Conservation (phyloP, 2,329 filamentous ascomycete genomes). For the Dendrostoma leiphaemia region DNA sequence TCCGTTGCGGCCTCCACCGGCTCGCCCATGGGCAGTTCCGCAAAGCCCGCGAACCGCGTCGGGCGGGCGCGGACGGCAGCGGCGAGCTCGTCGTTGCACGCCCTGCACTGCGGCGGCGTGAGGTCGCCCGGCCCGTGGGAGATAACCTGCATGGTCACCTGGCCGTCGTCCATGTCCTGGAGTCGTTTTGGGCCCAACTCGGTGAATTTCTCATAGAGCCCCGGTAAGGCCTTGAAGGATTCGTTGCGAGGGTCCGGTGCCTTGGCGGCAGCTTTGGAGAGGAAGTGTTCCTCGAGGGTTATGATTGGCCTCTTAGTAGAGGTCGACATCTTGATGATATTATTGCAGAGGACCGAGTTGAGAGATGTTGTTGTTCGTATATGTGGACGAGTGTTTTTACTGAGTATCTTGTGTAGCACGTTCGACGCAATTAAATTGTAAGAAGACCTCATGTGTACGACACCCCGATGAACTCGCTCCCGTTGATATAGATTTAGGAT, state of each 20-base stretch:
- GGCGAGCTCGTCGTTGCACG: constrained; percentile 25
- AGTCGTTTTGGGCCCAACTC: constrained; percentile 24
- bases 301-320: constrained; percentile 28
- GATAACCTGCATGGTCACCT: constrained; percentile 24
- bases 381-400: background rate
- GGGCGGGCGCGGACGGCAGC: constrained; percentile 17
- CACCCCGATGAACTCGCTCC: no score
- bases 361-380: background rate
- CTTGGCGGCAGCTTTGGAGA: constrained; percentile 22
- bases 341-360: background rate
- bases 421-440: no score
- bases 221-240: constrained; percentile 22
- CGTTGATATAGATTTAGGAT: no score
- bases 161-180: constrained; percentile 24
- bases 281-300: constrained; percentile 41
- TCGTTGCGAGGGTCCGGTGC: constrained; percentile 19
- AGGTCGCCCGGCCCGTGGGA: constrained; percentile 25
- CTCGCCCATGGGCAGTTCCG: constrained; percentile 29
- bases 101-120: constrained; percentile 13
- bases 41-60: constrained; percentile 25
- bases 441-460: no score
- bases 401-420: background rate
- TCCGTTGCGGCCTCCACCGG: constrained; percentile 39
- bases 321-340: background rate
- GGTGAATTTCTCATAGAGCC: constrained; percentile 23